These are phyloP conservation scores for Vaccinium corymbosum DNA, from an alignment of 148 eudicot species.

Conservation along the genomic window DNA sequence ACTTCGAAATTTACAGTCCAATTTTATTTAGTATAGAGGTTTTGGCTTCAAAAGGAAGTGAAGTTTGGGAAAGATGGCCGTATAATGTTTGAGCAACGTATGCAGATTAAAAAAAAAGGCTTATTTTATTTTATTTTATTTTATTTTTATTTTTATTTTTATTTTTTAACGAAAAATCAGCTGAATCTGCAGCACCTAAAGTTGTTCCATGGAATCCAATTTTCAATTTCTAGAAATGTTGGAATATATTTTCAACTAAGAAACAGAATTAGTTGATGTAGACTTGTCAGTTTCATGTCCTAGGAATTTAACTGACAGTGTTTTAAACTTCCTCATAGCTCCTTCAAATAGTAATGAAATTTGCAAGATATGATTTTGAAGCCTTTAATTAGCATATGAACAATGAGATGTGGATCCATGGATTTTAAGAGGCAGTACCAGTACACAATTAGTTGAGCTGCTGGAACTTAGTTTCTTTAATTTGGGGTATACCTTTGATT, in stretches of 20 bases:
- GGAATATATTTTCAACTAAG: neutral
- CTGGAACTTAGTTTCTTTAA: neutral
- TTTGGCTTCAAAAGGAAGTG: neutral
- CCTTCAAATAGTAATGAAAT: neutral
- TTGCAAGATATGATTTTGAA: neutral
- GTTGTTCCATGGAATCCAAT: neutral
- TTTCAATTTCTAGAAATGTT: neutral
- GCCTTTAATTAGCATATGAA: neutral
- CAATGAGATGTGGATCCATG: neutral
- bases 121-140: no score
- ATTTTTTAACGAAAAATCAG: neutral
- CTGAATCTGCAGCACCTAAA: neutral
- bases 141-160: no score
- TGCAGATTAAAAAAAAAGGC: neutral
- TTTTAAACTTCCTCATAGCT: neutral
- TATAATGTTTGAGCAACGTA: neutral
- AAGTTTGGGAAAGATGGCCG: neutral
- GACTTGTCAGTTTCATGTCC: neutral
- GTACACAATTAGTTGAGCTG: neutral
- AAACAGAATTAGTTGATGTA: neutral
- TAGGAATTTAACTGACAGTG: neutral
- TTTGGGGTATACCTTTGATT: neutral
- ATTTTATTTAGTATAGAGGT: neutral
- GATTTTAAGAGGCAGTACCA: neutral
- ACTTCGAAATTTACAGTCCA: neutral